Conservation (phyloP, 352 stramenopile genomes). For the Pythium periplocum region DNA sequence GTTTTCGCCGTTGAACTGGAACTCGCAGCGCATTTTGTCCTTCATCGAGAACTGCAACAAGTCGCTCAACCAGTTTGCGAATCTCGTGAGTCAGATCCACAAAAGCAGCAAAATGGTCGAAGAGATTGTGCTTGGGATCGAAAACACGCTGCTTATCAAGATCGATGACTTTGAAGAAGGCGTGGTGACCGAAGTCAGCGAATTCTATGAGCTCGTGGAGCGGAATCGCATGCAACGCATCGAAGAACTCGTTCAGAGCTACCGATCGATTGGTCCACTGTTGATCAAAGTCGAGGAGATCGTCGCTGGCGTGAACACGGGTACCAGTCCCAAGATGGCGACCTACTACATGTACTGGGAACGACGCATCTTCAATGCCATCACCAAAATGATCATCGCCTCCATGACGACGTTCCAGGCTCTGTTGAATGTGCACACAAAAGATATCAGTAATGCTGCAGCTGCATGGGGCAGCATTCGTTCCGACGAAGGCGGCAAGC, state of each 20-base stretch:
- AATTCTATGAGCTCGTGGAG: slow-evolving; percentile 94
- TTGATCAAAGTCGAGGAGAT: slow-evolving; percentile 96
- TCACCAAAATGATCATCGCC: slow-evolving; percentile 94
- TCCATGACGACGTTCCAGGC: slow-evolving; percentile 94
- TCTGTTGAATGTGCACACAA: slow-evolving; percentile 86
- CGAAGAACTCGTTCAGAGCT: slow-evolving; percentile 91
- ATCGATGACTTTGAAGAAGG: slow-evolving; percentile 88
- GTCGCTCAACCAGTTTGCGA: slow-evolving; percentile 91
- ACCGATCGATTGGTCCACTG: slow-evolving; percentile 89
- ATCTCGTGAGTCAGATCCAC: slow-evolving; percentile 92
- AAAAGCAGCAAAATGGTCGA: slow-evolving; percentile 95
- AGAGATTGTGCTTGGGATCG: slow-evolving; percentile 89
- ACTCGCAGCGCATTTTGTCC: slow-evolving; percentile 92
- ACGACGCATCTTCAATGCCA: slow-evolving; percentile 94
- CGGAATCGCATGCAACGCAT: slow-evolving; percentile 88
- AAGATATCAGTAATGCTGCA: slow-evolving; percentile 60
- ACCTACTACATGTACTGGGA: slow-evolving; percentile 98
- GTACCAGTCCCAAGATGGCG: slow-evolving; percentile 84
- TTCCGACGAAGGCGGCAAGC: slow-evolving; percentile 54
- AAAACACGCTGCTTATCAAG: slow-evolving; percentile 90
- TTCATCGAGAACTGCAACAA: slow-evolving; percentile 94
- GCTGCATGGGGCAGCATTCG: slow-evolving; percentile 37
- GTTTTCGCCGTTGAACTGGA: slow-evolving; percentile 96
- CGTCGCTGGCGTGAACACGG: slow-evolving; percentile 91
- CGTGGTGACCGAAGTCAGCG: slow-evolving; percentile 87